These are phyloP conservation scores for Daphne laureola DNA, from an alignment of 441 rosid species.

Conservation along the genomic window DNA sequence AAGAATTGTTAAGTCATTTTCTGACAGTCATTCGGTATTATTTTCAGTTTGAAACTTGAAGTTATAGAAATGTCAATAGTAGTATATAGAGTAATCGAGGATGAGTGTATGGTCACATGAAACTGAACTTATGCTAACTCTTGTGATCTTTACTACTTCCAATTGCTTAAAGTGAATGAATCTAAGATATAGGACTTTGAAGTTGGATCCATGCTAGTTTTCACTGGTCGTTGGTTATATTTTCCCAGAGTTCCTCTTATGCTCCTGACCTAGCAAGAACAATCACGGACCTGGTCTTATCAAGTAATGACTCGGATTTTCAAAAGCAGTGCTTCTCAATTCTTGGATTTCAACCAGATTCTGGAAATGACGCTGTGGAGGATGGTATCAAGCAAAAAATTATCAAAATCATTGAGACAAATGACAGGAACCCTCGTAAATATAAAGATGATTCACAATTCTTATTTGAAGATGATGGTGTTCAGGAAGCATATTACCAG, in stretches of 20 bases:
- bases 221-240: conserved; percentile 2
- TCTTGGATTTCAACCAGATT: conserved; percentile 49
- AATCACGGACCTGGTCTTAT: conserved; percentile 62
- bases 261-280: conserved; percentile 89
- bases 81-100: too few species aligned
- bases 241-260: conserved; percentile 56
- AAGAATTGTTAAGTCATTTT: too few species aligned
- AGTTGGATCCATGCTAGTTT: too few species aligned
- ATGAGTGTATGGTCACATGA: too few species aligned
- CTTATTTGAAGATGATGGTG: conserved; percentile 43
- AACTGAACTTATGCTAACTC: too few species aligned
- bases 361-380: conserved; percentile 30
- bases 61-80: too few species aligned
- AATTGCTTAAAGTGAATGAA: too few species aligned
- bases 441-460: conserved; percentile 45
- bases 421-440: conserved; percentile 51
- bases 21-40: too few species aligned
- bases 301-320: conserved; percentile 55
- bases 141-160: too few species aligned
- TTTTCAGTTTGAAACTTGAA: too few species aligned
- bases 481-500: conserved; percentile 28
- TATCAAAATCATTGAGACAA: conserved; percentile 48
- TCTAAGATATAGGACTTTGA: too few species aligned
- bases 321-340: conserved; percentile 70
- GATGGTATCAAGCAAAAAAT: conserved; percentile 63